These are phyloP conservation scores for Pseudogymnoascus sp. DNA, from an alignment of 2,329 filamentous ascomycete species.

Conservation along the genomic window DNA sequence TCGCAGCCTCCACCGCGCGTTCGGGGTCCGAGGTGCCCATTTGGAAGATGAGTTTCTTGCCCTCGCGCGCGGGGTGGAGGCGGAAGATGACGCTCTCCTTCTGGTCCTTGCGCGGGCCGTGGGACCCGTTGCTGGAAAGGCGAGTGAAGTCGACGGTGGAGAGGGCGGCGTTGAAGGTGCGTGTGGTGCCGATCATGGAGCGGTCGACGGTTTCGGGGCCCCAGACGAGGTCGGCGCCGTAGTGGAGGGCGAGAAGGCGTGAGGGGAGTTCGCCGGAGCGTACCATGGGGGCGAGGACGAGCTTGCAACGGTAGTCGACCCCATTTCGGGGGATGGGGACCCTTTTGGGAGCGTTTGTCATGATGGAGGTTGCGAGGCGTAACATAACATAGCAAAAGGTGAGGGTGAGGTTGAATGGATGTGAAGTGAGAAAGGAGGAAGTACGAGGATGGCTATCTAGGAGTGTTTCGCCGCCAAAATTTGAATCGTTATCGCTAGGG, in stretches of 20 bases:
- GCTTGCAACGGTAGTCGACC: slow-evolving; percentile 87
- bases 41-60: slow-evolving; percentile 75
- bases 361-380: slow-evolving; percentile 41
- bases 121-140: slow-evolving; percentile 61
- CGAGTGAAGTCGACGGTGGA: slow-evolving; percentile 81
- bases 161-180: slow-evolving; percentile 68
- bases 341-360: slow-evolving; percentile 53
- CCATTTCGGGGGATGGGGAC: slow-evolving; percentile 82
- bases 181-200: slow-evolving; percentile 79
- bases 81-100: slow-evolving; percentile 72
- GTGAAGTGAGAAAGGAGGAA: neutral
- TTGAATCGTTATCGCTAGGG: slow-evolving; percentile 2
- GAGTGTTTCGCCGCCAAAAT: neutral
- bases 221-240: slow-evolving; percentile 96
- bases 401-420: neutral
- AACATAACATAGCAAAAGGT: slow-evolving; percentile 25
- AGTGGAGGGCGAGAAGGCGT: slow-evolving; percentile 80
- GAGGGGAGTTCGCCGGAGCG: slow-evolving; percentile 93
- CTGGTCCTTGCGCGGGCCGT: slow-evolving; percentile 45
- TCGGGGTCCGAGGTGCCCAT: slow-evolving; percentile 81
- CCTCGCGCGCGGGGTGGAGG: slow-evolving; percentile 71
- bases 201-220: slow-evolving; percentile 93
- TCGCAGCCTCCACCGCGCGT: slow-evolving; percentile 75
- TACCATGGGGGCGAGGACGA: slow-evolving; percentile 96
- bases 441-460: neutral